Base-by-base conservation (phyloP, 164 flowering plant species). In the Annona squamosa region DNA sequence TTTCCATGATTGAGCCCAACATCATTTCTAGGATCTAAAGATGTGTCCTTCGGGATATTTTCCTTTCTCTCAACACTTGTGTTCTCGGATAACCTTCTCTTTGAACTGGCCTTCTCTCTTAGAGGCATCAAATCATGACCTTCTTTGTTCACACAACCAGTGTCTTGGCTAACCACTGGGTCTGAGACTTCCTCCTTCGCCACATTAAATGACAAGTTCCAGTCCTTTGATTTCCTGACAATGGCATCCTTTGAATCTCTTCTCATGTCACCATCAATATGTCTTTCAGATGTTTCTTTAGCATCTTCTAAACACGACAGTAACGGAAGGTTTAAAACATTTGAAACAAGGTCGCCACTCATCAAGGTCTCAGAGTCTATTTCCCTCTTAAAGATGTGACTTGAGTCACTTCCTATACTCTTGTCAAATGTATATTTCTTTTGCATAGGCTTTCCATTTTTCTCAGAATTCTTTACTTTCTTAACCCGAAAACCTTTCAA, bases 101-200 rank as follows among this genome's bases (percentile, higher is more conserved):
- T 80, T n/a, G 67, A 61, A 66, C 73, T 74, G 42, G 13, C 75
- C 76, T 79, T 83, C 77, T 79, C 87, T 63, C 41, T 74, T 37
- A 6, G 13, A 19, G 67, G 44, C 62, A 69, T 9, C 26, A 48
- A 63, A 4, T 63, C 68, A 61, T 71, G 42, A 19, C 66, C 66
- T 44, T 26, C 72, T 46, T 69, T 74, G n/a, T 61, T 73, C 5
- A 41, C 63, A 16, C 41, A 6, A 46, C 44, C 44, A 46, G 10
- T 46, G 63, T 13, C 75, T 46, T 66, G 70, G 67, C 37, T 19
- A 48, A 59, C 63, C 43, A 62, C 48, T 46, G 81, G 72, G 70
- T 79, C 82, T 65, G 77, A 66, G 0, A 73, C 41, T 26, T 77
- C 83, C 62, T 77, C 82, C 72, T 75, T 83, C 12, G 41, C 75